Base-by-base conservation (phyloP, 192 early-diverging fungal species). In the Coemansia umbellata region DNA sequence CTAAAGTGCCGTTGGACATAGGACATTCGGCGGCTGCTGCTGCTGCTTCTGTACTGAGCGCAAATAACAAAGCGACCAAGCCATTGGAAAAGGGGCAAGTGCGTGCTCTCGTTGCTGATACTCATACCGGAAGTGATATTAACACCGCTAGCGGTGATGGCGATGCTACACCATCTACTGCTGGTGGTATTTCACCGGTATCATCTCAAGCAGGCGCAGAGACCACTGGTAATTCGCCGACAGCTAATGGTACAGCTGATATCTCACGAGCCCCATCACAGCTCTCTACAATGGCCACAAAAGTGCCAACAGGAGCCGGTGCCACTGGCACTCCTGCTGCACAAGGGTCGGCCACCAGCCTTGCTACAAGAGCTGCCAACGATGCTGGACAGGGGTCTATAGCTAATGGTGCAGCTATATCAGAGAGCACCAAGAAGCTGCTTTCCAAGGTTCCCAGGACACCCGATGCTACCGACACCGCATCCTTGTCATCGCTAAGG, bases 401-500 rank as follows among this genome's bases (percentile, higher is more conserved):
- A 13, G 26, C 52, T 8, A 42, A 27, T 13, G 37, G 23, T 21
- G 48, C 54, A 17, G 39, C 39, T 1, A 48, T 22, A 28, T 17
- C 47, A 6, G 53, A 45, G 14, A 32, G 48, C 6, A 18, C 50
- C 23, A 37, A 5, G 21, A 42, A 26, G 42, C 62, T 77, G 32
- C 45, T 77, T 26, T 42, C 58, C 8, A 50, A 47, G 4, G 27
- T 77, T 5, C 63, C 67, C 2, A 66, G 55, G 21, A 66, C 62
- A 5, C 58, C 67, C 47, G 60, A 75, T 8, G 61, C 21, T 42
- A 66, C 63, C 17, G 66, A 64, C 36, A 40, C 44, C 9, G 57
- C 37, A 8, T 18, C 45, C 8, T 33, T 22, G 30, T 50, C 50
- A 5, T 37, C 42, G 42, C 32, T 37, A 14, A 14, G 33, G 19